phyloP scores from a whole-genome alignment of 495 filamentous ascomycete genomes.

The Trichodelitschia bisporula region DNA sequence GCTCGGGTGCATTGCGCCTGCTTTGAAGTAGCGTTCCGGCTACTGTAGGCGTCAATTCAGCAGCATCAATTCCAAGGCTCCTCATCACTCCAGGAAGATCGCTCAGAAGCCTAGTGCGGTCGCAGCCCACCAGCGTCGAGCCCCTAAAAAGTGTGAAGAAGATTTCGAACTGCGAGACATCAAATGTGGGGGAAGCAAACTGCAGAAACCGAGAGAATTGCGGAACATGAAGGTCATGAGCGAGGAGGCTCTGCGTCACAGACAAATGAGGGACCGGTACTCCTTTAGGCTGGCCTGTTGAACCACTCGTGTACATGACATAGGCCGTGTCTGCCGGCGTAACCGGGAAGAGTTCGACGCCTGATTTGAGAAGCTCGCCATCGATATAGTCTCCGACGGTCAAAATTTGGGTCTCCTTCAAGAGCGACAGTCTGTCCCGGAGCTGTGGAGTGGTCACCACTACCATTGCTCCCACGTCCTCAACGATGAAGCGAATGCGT shows the following conservation, averaged over 20 bases:
- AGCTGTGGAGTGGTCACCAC: constrained; percentile 11
- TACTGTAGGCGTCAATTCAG: constrained; percentile 65
- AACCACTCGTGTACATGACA: constrained; percentile 79
- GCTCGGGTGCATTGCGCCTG: constrained; percentile 30
- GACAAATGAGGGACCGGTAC: constrained; percentile 55
- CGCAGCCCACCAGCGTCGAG: constrained; percentile 40
- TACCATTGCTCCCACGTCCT: constrained; percentile 28
- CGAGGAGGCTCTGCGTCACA: constrained; percentile 48
- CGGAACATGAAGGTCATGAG: constrained; percentile 53
- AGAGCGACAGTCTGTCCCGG: constrained; percentile 3
- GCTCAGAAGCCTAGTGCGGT: constrained; percentile 35
- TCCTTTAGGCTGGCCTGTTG: constrained; percentile 74
- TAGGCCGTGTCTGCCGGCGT: constrained; percentile 37
- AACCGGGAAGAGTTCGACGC: too few relatives aligned
- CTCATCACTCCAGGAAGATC: constrained; percentile 42
- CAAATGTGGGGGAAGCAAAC: constrained; percentile 70
- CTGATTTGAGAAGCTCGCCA: too few relatives aligned
- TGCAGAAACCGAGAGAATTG: constrained; percentile 53
- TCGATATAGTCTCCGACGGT: constrained; percentile 6
- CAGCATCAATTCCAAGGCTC: constrained; percentile 43
- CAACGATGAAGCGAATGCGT: constrained; percentile 44
- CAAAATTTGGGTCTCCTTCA: constrained; percentile 2
- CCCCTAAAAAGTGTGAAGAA: constrained; percentile 60
- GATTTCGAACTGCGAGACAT: constrained; percentile 73
- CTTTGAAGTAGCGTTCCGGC: constrained; percentile 38